A percentile compares a stretch with the other conserved stretches of the same genome.
Evolutionary conservation across 441 rosid genomes (phyloP).

Genomic region (Cnidoscolus chayamansa): DNA sequence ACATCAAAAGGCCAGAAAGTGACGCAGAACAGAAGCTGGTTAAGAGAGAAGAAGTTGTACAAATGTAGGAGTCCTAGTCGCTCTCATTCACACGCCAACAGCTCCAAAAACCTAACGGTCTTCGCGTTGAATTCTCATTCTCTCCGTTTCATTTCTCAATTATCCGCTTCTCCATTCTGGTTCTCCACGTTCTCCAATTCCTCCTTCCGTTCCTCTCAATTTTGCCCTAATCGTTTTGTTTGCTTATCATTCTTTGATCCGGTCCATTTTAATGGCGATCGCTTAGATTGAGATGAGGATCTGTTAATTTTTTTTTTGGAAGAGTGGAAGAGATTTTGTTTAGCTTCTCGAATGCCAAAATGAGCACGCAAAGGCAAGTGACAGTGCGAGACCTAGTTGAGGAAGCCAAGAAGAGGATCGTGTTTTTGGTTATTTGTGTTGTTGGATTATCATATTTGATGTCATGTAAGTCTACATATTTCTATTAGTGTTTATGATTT

Average conservation of each 20-base stretch:
- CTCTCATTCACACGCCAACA: not conserved
- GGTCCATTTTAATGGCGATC: constrained; percentile 5
- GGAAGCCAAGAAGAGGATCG: constrained; percentile 93
- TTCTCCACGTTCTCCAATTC: constrained; percentile 5
- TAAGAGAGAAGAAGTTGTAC: constrained; percentile 1
- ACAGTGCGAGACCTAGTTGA: constrained; percentile 73
- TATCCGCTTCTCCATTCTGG: not conserved
- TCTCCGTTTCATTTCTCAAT: not conserved
- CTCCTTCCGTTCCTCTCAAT: not conserved
- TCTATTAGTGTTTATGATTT: not conserved
- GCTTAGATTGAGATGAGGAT: constrained; percentile 19
- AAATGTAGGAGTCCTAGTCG: not conserved
- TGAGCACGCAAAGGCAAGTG: constrained; percentile 70
- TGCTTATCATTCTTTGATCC: constrained; percentile 19
- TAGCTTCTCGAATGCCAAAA: constrained; percentile 24
- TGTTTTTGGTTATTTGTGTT: constrained; percentile 77
- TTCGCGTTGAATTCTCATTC: constrained; percentile 29
- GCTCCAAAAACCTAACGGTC: constrained; percentile 50
- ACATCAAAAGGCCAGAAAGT: constrained; percentile 1
- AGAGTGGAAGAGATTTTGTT: not conserved
- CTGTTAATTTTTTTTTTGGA: constrained; percentile 4
- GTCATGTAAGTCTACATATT: constrained; percentile 56
- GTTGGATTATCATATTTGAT: constrained; percentile 89
- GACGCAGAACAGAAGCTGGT: not conserved
- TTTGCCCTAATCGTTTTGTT: constrained; percentile 1